These are phyloP conservation scores for Leptosphaerulina australis DNA, from an alignment of 2,329 filamentous ascomycete species.

Conservation along the genomic window DNA sequence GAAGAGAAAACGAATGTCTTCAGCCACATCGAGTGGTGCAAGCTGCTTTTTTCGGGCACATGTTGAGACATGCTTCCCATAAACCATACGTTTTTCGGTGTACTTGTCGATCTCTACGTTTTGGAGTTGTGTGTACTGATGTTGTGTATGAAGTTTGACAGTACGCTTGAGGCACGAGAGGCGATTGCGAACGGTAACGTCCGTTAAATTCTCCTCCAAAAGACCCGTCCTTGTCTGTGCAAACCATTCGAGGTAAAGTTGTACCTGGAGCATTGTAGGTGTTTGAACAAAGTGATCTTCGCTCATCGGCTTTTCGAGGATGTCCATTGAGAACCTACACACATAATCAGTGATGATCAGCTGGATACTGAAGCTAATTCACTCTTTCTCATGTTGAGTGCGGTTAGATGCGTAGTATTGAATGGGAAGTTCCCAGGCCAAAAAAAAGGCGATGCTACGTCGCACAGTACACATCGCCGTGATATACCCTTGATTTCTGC, in stretches of 20 bases:
- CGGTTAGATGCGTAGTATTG: too few relatives aligned
- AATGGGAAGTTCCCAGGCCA: too few relatives aligned
- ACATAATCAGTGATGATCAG: neutral
- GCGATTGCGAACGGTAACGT: constrained; percentile 11
- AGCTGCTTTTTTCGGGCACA: constrained; percentile 8
- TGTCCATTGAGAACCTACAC: neutral
- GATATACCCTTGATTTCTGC: too few relatives aligned
- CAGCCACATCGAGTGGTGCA: constrained; percentile 5
- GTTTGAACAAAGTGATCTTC: neutral
- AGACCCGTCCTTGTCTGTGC: constrained; percentile 4
- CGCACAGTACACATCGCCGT: too few relatives aligned
- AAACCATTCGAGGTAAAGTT: constrained; percentile 15
- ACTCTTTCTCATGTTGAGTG: too few relatives aligned
- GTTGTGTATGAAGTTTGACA: constrained; percentile 14
- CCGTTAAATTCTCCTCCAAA: constrained; percentile 16
- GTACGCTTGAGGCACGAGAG: constrained; percentile 13
- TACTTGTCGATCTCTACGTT: constrained; percentile 5
- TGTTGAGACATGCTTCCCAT: neutral
- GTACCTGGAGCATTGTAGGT: neutral
- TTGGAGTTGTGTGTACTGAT: constrained; percentile 9
- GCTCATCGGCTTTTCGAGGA: neutral
- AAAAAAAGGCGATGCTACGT: too few relatives aligned
- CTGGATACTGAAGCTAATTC: neutral
- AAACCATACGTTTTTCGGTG: neutral
- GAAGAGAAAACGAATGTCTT: constrained; percentile 17